phyloP scores from a whole-genome alignment of 1,284 basidiomycete species.

The Tilletiaria anomala region DNA sequence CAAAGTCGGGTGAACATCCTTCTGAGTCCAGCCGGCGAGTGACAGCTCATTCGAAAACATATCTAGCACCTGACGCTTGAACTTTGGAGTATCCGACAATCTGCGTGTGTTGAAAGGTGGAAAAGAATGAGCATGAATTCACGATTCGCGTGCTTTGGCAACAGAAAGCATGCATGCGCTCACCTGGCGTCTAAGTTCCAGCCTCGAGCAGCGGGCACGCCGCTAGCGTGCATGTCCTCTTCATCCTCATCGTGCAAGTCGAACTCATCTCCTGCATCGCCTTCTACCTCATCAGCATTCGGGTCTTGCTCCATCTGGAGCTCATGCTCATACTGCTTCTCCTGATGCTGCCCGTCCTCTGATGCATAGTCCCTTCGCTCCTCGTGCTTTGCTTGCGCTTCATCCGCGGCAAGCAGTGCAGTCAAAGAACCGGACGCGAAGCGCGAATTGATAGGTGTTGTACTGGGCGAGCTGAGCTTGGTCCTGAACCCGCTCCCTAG shows the following conservation, averaged over 20 bases:
- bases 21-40: constrained; percentile 22
- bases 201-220: constrained; percentile 32
- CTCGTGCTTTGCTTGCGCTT: too few relatives aligned
- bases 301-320: too few relatives aligned
- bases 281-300: too few relatives aligned
- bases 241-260: constrained; percentile 29
- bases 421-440: too few relatives aligned
- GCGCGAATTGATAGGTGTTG: too few relatives aligned
- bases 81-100: constrained; percentile 13
- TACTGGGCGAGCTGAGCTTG: too few relatives aligned
- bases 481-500: too few relatives aligned
- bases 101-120: not conserved
- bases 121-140: not conserved
- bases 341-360: too few relatives aligned
- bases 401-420: too few relatives aligned
- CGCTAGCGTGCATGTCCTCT: constrained; percentile 38
- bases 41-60: constrained; percentile 23
- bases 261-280: too few relatives aligned
- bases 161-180: constrained; percentile 1
- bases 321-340: too few relatives aligned
- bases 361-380: too few relatives aligned
- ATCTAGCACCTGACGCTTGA: constrained; percentile 17
- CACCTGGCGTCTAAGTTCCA: constrained; percentile 24
- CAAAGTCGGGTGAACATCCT: constrained; percentile 11
- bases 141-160: not conserved